Percentiles rank a stretch among this genome's conserved stretches.
Conservation (phyloP, 2,329 filamentous ascomycete species). For the Geosmithia putterillii region DNA sequence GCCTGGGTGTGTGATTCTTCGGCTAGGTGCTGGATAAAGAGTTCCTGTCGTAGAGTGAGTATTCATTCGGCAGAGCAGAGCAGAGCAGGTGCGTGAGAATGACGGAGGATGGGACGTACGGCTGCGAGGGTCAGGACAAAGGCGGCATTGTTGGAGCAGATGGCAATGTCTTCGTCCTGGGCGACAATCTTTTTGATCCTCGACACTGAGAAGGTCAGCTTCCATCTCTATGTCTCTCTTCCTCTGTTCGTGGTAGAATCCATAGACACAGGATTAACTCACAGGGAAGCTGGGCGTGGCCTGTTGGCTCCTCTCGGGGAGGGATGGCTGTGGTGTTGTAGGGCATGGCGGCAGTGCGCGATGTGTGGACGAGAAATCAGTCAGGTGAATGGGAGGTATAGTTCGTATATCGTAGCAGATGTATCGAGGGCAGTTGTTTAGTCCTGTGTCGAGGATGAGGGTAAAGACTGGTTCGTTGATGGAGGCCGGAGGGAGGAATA, state of each 20-base stretch:
- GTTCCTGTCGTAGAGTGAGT: slow-evolving; percentile 58
- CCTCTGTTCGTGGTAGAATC: not conserved
- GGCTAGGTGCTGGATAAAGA: slow-evolving; percentile 89
- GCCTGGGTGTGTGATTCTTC: slow-evolving; percentile 77
- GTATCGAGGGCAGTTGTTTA: no score
- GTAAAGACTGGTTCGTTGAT: no score
- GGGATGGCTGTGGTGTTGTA: slow-evolving; percentile 81
- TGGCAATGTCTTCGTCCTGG: slow-evolving; percentile 71
- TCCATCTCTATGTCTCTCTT: no score
- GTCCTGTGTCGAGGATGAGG: no score
- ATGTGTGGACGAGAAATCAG: slow-evolving; percentile 4
- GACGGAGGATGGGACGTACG: slow-evolving; percentile 22
- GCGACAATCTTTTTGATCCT: slow-evolving; percentile 93
- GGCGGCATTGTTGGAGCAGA: slow-evolving; percentile 86
- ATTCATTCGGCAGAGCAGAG: no score
- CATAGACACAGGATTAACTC: slow-evolving; percentile 23
- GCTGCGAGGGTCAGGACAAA: slow-evolving; percentile 90
- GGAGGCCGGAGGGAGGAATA: no score
- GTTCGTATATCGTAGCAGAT: no score
- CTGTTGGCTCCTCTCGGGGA: slow-evolving; percentile 70
- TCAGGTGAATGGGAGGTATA: not conserved
- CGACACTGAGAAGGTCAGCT: slow-evolving; percentile 68
- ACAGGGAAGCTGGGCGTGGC: slow-evolving; percentile 77
- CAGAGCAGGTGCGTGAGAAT: not conserved
- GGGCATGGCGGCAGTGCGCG: slow-evolving; percentile 66